A percentile compares a stretch with the other conserved stretches of the same genome.
These are phyloP conservation scores for Piromyces finnis DNA, from an alignment of 192 early-diverging fungal genomes.

Conservation along the genomic window DNA sequence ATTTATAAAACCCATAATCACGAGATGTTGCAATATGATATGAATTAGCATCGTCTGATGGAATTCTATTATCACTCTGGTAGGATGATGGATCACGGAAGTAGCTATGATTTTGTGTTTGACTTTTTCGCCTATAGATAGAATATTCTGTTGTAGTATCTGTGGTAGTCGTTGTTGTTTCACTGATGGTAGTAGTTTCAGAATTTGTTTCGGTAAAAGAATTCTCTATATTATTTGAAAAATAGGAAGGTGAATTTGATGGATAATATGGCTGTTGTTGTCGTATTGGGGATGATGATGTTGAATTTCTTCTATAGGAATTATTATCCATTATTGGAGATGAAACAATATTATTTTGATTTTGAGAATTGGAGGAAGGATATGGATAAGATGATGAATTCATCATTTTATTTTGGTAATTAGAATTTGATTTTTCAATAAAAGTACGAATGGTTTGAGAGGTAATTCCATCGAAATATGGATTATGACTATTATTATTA, in stretches of 20 bases:
- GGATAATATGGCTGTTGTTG: background rate
- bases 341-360: background rate
- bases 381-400: background rate
- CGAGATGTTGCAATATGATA: no score
- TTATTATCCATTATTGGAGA: background rate
- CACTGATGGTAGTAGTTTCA: background rate
- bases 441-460: background rate
- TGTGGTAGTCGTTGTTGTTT: background rate
- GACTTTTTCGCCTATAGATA: background rate
- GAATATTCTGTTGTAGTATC: background rate
- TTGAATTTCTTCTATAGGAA: background rate
- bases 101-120: no score
- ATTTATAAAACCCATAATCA: no score
- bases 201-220: background rate
- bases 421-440: background rate
- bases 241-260: background rate
- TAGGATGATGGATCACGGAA: background rate
- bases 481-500: background rate
- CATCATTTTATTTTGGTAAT: background rate
- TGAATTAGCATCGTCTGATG: no score
- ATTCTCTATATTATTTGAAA: background rate
- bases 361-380: background rate
- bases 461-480: background rate
- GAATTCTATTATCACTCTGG: no score
- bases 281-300: background rate